phyloP scores from a whole-genome alignment of 805 yeast genomes.

The Candida adriatica region DNA sequence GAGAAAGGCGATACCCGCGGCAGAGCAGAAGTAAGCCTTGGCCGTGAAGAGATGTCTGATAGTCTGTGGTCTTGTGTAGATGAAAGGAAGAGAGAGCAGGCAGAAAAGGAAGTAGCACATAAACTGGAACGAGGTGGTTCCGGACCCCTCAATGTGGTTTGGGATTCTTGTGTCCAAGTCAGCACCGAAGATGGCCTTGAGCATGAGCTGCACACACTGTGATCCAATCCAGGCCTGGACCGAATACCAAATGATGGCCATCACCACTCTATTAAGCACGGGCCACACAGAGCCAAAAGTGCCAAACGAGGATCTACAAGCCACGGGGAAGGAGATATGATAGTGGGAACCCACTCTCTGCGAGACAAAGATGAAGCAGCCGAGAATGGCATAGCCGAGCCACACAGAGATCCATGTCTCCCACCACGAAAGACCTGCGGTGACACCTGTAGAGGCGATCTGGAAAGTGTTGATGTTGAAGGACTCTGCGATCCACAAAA shows the following conservation, averaged over 20 bases:
- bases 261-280: conserved; percentile 76
- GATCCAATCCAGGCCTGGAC: conserved; percentile 86
- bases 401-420: conserved; percentile 85
- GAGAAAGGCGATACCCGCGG: conserved; percentile 77
- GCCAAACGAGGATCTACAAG: conserved; percentile 79
- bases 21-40: conserved; percentile 72
- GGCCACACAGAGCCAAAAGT: conserved; percentile 87
- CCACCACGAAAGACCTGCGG: conserved; percentile 83
- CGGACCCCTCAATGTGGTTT: conserved; percentile 50
- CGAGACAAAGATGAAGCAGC: conserved; percentile 58
- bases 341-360: conserved; percentile 77
- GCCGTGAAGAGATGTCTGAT: conserved; percentile 79
- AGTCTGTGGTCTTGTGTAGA: conserved; percentile 76
- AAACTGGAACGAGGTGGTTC: conserved; percentile 66
- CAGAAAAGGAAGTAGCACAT: conserved; percentile 77
- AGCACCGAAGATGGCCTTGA: conserved; percentile 67
- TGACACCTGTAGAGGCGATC: conserved; percentile 81
- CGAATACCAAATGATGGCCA: conserved; percentile 85
- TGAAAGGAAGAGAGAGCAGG: conserved; percentile 70
- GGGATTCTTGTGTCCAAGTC: conserved; percentile 56
- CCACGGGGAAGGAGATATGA: conserved; percentile 81
- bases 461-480: conserved; percentile 89
- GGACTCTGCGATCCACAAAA: conserved; percentile 85
- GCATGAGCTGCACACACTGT: conserved; percentile 71
- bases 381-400: conserved; percentile 73